These are phyloP conservation scores for Platanthera guangdongensis DNA, from an alignment of 106 monocot genomes.

Conservation along the genomic window DNA sequence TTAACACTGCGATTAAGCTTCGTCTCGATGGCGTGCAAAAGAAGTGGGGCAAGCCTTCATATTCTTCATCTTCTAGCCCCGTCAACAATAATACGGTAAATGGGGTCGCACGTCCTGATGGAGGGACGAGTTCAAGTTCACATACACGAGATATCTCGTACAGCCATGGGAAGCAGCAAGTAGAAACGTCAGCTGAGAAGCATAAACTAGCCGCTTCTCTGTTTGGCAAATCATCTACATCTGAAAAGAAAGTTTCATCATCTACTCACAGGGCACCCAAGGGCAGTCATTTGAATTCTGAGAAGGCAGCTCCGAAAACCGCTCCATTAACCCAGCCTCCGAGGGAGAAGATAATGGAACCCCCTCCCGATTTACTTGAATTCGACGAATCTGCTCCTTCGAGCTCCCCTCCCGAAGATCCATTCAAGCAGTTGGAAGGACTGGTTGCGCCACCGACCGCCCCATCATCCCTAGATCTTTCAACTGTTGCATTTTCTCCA, in stretches of 20 bases:
- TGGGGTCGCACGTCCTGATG: constrained; percentile 33
- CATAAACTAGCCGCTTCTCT: constrained; percentile 89
- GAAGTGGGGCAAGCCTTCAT: constrained; percentile 89
- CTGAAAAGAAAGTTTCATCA: constrained; percentile 44
- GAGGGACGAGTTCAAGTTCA: constrained; percentile 8
- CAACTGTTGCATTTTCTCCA: constrained; percentile 14
- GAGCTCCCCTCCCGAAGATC: constrained; percentile 40
- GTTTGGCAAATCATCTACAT: constrained; percentile 65
- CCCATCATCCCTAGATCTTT: constrained; percentile 4
- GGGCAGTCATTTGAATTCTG: constrained; percentile 18
- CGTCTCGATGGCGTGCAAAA: constrained; percentile 84
- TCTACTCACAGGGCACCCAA: constrained; percentile 24
- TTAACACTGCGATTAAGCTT: constrained; percentile 44
- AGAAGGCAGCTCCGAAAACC: constrained; percentile 21
- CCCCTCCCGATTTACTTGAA: constrained; percentile 87
- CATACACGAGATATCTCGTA: constrained; percentile 28
- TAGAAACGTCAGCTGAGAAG: constrained; percentile 80
- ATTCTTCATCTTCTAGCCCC: constrained; percentile 44
- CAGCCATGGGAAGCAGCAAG: constrained; percentile 41
- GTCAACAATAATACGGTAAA: constrained; percentile 37
- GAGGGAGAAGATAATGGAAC: constrained; percentile 29
- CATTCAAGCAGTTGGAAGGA: constrained; percentile 84
- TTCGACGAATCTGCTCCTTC: constrained; percentile 43
- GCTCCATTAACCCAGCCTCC: constrained; percentile 17
- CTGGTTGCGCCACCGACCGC: constrained; percentile 44